Conservation (phyloP, 2,329 filamentous ascomycete genomes). For the Plenodomus tracheiphilus region DNA sequence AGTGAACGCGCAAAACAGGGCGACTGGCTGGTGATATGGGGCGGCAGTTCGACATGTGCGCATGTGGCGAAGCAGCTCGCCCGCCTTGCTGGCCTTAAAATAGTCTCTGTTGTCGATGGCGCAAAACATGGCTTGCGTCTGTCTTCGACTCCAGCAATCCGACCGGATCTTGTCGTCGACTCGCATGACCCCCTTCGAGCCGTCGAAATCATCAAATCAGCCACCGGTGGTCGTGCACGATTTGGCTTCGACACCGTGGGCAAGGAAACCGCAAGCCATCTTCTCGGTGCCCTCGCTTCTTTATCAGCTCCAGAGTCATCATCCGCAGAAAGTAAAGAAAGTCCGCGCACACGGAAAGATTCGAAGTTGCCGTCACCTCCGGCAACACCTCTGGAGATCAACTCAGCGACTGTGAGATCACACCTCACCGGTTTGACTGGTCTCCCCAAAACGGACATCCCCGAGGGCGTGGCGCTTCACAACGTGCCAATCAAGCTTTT, state of each 20-base stretch:
- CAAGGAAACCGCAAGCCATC: slow-evolving; percentile 62
- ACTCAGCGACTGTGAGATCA: slow-evolving; percentile 29
- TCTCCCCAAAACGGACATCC: slow-evolving; percentile 60
- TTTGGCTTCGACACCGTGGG: slow-evolving; percentile 73
- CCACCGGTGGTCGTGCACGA: slow-evolving; percentile 61
- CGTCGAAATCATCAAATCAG: slow-evolving; percentile 63
- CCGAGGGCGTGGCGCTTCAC: slow-evolving; percentile 59
- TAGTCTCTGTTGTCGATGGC: slow-evolving; percentile 68
- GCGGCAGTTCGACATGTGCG: slow-evolving; percentile 71
- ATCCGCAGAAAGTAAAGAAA: slow-evolving; percentile 15
- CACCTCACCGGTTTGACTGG: slow-evolving; percentile 72
- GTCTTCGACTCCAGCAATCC: slow-evolving; percentile 45
- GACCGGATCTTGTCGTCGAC: slow-evolving; percentile 70
- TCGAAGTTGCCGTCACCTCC: slow-evolving; percentile 31
- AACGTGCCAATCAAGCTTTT: slow-evolving; percentile 76
- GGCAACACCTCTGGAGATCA: slow-evolving; percentile 25
- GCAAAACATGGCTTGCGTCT: slow-evolving; percentile 62
- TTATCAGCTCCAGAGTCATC: slow-evolving; percentile 14
- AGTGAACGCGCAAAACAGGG: slow-evolving; percentile 60
- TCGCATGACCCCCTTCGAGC: slow-evolving; percentile 68
- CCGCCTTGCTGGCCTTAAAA: slow-evolving; percentile 65
- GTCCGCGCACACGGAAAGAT: slow-evolving; percentile 7
- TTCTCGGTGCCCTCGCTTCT: slow-evolving; percentile 57
- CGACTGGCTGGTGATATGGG: slow-evolving; percentile 77
- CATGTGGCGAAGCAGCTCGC: slow-evolving; percentile 70